Evolutionary conservation across 257 asterid species (phyloP), one percentile per base, ranked within the genome.

Genomic region (Haberlea rhodopensis): DNA sequence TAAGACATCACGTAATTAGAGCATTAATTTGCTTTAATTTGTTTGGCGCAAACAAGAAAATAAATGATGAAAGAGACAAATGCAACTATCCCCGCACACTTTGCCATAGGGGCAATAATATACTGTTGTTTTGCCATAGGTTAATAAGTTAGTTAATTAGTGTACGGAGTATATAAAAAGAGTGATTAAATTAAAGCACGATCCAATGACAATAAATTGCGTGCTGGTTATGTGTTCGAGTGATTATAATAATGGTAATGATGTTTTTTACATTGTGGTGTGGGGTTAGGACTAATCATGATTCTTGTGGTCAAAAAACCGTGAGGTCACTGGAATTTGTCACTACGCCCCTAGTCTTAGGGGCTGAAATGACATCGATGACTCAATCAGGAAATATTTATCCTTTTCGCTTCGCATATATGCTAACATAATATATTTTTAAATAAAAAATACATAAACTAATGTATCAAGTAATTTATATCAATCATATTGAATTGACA

Each of bases 141-240:
- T 37, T 37, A 31, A 31, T 7, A 7, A 37, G 46, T 37, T 37
- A 37, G n/a, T 37, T 37, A 37, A 37, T 11, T 37, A 37, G n/a
- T 37, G n/a, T 37, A 11, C n/a, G n/a, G 6, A 0, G 2, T 11
- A 37, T 0, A 37, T 9, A 11, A 2, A 13, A 40, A 1, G 49
- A 15, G 19, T 43, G 20, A 43, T 43, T 43, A 43, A 43, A 43
- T 25, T 55, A 18, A 21, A 26, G 28, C 57, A 60, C 65, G 56
- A 53, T 6, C 79, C 81, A 70, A 57, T 79, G 54, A 57, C 24
- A 2, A 21, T 26, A 1, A 62, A 28, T 73, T 73, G 81, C 81
- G 80, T 71, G 76, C 65, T 51, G 63, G 16, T 51, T 68, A 6
- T 57, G 69, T 57, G 7, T 53, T 22, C 24, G 3, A 2, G 0